phyloP scores from a whole-genome alignment of 177 flowering plant genomes.

The Tripterygium wilfordii region DNA sequence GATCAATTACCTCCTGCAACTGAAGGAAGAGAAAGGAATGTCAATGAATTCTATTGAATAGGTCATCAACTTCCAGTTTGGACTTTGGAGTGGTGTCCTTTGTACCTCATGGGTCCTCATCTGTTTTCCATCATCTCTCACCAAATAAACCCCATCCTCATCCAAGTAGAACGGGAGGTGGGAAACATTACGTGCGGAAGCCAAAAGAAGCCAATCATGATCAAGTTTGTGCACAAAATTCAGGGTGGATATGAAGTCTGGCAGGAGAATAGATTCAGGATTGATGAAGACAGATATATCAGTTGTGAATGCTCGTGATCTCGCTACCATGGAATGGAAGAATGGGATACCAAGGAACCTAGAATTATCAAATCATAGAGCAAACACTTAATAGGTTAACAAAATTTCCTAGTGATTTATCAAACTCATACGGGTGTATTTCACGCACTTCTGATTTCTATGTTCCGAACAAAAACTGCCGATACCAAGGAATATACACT shows the following conservation, averaged over 20 bases:
- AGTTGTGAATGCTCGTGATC: conserved; percentile 52
- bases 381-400: background rate
- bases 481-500: too few species aligned
- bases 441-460: too few species aligned
- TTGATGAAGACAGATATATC: conserved; percentile 67
- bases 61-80: conserved; percentile 27
- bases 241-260: conserved; percentile 61
- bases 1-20: conserved; percentile 72
- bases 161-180: conserved; percentile 56
- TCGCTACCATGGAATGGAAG: conserved; percentile 88
- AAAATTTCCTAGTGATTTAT: background rate
- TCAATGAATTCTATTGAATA: conserved; percentile 19
- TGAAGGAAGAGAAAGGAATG: conserved; percentile 31
- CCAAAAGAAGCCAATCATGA: conserved; percentile 77
- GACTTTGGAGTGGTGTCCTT: conserved; percentile 13
- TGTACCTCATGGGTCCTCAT: conserved; percentile 54
- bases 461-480: too few species aligned
- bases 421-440: too few species aligned
- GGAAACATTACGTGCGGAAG: conserved; percentile 43
- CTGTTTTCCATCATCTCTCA: conserved; percentile 38
- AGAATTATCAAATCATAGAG: conserved; percentile 1
- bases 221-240: conserved; percentile 54
- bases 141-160: conserved; percentile 49
- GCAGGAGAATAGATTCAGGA: conserved; percentile 65
- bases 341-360: conserved; percentile 92